Percentiles rank a stretch among this genome's conserved stretches.
These are phyloP conservation scores for Eremomyces bilateralis DNA, from an alignment of 495 filamentous ascomycete genomes.

Conservation along the genomic window DNA sequence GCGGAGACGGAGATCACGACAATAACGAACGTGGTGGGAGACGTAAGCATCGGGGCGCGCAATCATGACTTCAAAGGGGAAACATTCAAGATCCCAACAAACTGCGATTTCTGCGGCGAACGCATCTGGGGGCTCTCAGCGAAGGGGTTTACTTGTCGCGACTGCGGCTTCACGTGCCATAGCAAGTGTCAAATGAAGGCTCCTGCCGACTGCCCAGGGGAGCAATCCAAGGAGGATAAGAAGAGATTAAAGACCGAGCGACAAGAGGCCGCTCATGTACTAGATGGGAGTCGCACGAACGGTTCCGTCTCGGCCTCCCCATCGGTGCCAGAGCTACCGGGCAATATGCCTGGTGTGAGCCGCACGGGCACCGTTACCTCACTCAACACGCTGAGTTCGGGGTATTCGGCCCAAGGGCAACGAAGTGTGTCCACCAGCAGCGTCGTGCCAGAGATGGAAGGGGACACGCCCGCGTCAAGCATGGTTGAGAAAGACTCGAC, in stretches of 20 bases:
- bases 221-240: constrained; percentile 78
- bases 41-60: constrained; percentile 73
- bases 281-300: constrained; percentile 11
- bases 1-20: constrained; percentile 83
- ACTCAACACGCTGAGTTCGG: constrained; percentile 80
- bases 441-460: constrained; percentile 21
- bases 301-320: constrained; percentile 1
- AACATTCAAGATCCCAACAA: constrained; percentile 96
- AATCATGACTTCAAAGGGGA: constrained; percentile 93
- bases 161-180: constrained; percentile 95
- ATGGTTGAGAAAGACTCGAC: constrained; percentile 20
- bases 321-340: too few relatives aligned
- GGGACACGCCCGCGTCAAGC: constrained; percentile 17
- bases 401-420: constrained; percentile 56
- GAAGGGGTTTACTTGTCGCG: constrained; percentile 85
- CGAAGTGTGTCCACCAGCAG: constrained; percentile 41
- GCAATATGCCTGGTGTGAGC: constrained; percentile 32
- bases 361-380: constrained; percentile 49
- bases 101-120: constrained; percentile 90
- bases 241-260: constrained; percentile 73
- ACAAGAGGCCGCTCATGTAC: constrained; percentile 44
- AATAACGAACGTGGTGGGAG: constrained; percentile 67
- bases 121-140: constrained; percentile 90
- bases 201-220: constrained; percentile 82
- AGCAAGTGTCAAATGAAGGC: constrained; percentile 99